Base-by-base conservation (phyloP, 2,329 filamentous ascomycete species). In the Aspergillus brunneoviolaceus region DNA sequence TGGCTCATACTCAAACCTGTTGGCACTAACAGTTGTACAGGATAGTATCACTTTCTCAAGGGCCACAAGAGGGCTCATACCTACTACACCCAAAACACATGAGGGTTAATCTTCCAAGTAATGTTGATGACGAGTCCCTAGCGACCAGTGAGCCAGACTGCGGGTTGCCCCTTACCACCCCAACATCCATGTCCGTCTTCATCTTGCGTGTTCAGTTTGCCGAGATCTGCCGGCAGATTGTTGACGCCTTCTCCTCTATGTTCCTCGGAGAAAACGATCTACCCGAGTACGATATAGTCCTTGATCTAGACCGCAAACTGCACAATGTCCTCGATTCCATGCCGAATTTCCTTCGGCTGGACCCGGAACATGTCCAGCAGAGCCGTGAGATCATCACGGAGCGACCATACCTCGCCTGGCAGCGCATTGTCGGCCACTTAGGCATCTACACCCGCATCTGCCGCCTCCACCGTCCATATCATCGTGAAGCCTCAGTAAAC, bases 401-500 rank as follows among this genome's bases (percentile, higher is more conserved):
- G 2, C 33, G 45, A 27, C 58, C 58, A 14, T 51, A 52, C n/a
- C 29, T 49, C 3, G 29, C 33, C 19, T 49, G 45, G 14, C 53
- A 60, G n/a, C 58, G 58, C 35, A 57, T 42, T 2, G 27, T 60
- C 35, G 21, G 65, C n/a, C 65, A 70, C 51, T 68, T 70, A 42
- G 60, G 65, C 50, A 50, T 68, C 4, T 61, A 69, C 29, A 59
- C 58, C 1, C 67, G 68, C 49, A 51, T 60, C 14, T 55, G 49
- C 31, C 55, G 53, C 39, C 49, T 56, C 4, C 49, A 60, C 9
- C 48, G 27, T 5, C 31, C 57, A 5, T 70, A 63, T 51, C 67
- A 69, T 23, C 60, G 69, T 0, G 63, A 67, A 50, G 65, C 63
- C 5, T 54, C 62, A 10, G 63, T 59, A 6, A 65, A 69, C 19